Evolutionary conservation across 1,284 basidiomycete species (phyloP).

Genomic region (Rhodotorula sp.): DNA sequence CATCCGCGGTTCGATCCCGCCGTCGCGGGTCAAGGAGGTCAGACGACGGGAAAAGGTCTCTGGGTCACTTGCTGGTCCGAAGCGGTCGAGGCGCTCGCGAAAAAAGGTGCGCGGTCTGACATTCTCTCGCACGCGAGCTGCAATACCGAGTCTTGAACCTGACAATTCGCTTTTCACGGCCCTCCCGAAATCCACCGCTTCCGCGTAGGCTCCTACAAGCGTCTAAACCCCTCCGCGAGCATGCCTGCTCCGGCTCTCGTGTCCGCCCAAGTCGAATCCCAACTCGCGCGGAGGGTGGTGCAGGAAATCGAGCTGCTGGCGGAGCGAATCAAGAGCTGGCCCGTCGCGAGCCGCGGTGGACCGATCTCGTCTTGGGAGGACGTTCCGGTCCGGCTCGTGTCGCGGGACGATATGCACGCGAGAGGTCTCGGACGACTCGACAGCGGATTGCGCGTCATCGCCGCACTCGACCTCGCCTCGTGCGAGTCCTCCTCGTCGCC

Average conservation of each 20-base stretch:
- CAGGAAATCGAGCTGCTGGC: slow-evolving; percentile 22
- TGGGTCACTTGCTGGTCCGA: slow-evolving; percentile 22
- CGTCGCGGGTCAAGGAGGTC: neutral
- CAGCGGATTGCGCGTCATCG: neutral
- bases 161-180: too few species aligned
- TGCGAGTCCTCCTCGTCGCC: neutral
- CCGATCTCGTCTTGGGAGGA: neutral
- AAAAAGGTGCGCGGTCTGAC: slow-evolving; percentile 2
- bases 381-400: neutral
- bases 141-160: too few species aligned
- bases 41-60: slow-evolving; percentile 15
- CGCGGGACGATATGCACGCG: neutral
- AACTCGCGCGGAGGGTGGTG: slow-evolving; percentile 11
- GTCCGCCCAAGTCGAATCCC: neutral
- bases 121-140: too few species aligned
- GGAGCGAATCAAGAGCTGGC: slow-evolving; percentile 24
- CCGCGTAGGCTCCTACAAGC: slow-evolving; percentile 19
- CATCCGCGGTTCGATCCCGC: slow-evolving; percentile 14
- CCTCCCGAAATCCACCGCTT: too few species aligned
- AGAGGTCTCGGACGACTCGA: neutral
- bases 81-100: slow-evolving; percentile 7
- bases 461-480: slow-evolving; percentile 2
- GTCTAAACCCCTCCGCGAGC: slow-evolving; percentile 6
- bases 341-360: neutral
- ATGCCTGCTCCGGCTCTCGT: neutral